phyloP scores from a whole-genome alignment of 2,329 filamentous ascomycete genomes.

The Paraconiothyrium sp. region DNA sequence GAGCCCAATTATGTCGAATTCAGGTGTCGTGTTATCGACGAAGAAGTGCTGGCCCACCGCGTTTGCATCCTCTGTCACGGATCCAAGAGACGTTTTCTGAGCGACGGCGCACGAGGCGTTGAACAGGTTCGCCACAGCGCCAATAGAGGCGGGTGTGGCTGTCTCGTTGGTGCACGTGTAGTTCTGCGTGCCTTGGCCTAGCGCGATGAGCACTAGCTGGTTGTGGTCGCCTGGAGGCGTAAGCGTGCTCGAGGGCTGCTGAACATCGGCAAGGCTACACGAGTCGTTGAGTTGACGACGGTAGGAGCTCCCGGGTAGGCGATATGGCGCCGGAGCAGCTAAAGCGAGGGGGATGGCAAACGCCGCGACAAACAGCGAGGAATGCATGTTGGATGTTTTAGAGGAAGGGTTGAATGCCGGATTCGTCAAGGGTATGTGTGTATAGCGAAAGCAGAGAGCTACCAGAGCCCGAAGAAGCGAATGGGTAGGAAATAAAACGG shows the following conservation, averaged over 20 bases:
- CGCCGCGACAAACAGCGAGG: slow-evolving; percentile 29
- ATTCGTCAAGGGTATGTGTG: slow-evolving; percentile 9
- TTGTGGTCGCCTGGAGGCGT: slow-evolving; percentile 35
- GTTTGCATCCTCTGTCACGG: slow-evolving; percentile 29
- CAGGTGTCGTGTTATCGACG: slow-evolving; percentile 73
- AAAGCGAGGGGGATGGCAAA: slow-evolving; percentile 34
- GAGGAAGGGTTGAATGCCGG: not conserved
- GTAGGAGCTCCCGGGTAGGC: slow-evolving; percentile 20
- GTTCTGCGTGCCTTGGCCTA: slow-evolving; percentile 62
- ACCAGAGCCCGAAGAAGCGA: slow-evolving; percentile 43
- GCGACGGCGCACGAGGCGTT: slow-evolving; percentile 52
- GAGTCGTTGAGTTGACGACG: slow-evolving; percentile 28
- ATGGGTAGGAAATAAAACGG: slow-evolving; percentile 22
- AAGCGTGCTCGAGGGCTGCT: slow-evolving; percentile 40
- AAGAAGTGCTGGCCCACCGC: slow-evolving; percentile 81
- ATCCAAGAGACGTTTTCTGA: slow-evolving; percentile 37
- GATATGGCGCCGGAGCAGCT: slow-evolving; percentile 37
- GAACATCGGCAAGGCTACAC: slow-evolving; percentile 36
- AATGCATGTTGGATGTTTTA: slow-evolving; percentile 34
- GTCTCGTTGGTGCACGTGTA: slow-evolving; percentile 54
- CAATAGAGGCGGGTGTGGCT: slow-evolving; percentile 50
- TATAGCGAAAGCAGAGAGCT: slow-evolving; percentile 36
- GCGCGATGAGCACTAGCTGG: slow-evolving; percentile 54
- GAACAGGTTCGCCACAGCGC: slow-evolving; percentile 58
- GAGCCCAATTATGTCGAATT: slow-evolving; percentile 78